phyloP scores from a whole-genome alignment of 2,329 filamentous ascomycete species.

The Xylaria sp. region DNA sequence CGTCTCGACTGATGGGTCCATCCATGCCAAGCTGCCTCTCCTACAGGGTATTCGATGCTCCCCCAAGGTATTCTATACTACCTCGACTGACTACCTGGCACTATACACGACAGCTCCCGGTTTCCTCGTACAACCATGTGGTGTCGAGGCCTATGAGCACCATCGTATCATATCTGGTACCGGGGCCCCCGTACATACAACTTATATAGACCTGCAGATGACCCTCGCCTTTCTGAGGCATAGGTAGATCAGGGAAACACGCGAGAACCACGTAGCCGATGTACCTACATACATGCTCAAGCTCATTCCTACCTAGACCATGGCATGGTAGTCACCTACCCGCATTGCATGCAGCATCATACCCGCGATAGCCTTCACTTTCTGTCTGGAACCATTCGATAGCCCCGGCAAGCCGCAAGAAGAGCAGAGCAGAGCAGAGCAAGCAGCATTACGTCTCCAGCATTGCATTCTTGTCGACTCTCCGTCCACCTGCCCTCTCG shows the following conservation, averaged over 20 bases:
- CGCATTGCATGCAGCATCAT: conserved; percentile 7
- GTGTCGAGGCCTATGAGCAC: conserved; percentile 14
- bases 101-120: conserved; percentile 16
- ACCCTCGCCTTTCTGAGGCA: conserved; percentile 12
- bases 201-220: conserved; percentile 19
- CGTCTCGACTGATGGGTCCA: not conserved
- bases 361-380: conserved; percentile 18
- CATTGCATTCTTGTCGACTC: conserved; percentile 13
- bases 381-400: not conserved
- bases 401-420: too few species aligned
- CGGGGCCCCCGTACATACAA: conserved; percentile 12
- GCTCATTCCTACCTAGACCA: not conserved
- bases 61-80: conserved; percentile 5
- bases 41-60: conserved; percentile 3
- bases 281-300: conserved; percentile 10
- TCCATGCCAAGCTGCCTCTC: not conserved
- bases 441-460: conserved; percentile 2
- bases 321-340: conserved; percentile 16
- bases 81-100: conserved; percentile 4
- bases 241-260: conserved; percentile 18
- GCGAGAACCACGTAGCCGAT: conserved; percentile 14
- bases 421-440: too few species aligned
- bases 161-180: conserved; percentile 15
- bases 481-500: too few species aligned
- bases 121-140: conserved; percentile 19